phyloP scores from a whole-genome alignment of 1,284 basidiomycete species.

The Fomitopsis pinicola region DNA sequence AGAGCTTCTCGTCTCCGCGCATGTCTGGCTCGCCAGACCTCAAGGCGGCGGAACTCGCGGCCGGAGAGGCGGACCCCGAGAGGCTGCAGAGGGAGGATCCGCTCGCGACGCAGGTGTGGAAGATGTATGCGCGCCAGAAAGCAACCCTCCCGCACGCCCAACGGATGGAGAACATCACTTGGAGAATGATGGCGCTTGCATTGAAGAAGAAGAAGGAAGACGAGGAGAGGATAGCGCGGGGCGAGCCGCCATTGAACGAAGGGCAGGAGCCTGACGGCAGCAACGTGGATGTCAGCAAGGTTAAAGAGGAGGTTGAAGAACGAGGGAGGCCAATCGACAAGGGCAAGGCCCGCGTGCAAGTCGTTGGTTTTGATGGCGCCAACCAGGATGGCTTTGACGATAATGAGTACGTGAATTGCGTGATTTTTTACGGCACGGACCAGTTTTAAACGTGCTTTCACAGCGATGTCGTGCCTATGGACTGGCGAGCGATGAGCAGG shows the following conservation, averaged over 20 bases:
- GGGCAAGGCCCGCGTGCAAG: slow-evolving; percentile 67
- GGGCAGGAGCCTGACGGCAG: neutral
- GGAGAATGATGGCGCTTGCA: slow-evolving; percentile 97
- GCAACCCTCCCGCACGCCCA: slow-evolving; percentile 86
- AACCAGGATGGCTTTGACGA: slow-evolving; percentile 67
- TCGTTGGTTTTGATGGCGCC: slow-evolving; percentile 75
- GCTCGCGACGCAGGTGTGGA: slow-evolving; percentile 94
- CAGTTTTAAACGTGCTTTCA: slow-evolving; percentile 21
- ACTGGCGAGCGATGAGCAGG: slow-evolving; percentile 90
- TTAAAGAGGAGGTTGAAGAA: slow-evolving; percentile 33
- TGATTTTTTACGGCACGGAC: slow-evolving; percentile 14
- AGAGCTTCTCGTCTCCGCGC: slow-evolving; percentile 58
- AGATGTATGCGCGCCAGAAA: slow-evolving; percentile 90
- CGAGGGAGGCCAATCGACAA: slow-evolving; percentile 73
- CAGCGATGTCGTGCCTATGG: slow-evolving; percentile 57
- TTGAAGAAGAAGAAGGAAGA: slow-evolving; percentile 83
- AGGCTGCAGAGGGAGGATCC: slow-evolving; percentile 78
- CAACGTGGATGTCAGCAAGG: slow-evolving; percentile 11
- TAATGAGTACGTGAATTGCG: slow-evolving; percentile 62
- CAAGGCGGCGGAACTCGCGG: slow-evolving; percentile 33
- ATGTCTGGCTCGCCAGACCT: slow-evolving; percentile 67
- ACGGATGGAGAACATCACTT: slow-evolving; percentile 96
- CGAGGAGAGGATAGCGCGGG: slow-evolving; percentile 37
- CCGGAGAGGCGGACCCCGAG: slow-evolving; percentile 52
- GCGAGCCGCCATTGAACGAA: slow-evolving; percentile 10